phyloP scores from a whole-genome alignment of 148 eudicot species.

The Fagopyrum esculentum region DNA sequence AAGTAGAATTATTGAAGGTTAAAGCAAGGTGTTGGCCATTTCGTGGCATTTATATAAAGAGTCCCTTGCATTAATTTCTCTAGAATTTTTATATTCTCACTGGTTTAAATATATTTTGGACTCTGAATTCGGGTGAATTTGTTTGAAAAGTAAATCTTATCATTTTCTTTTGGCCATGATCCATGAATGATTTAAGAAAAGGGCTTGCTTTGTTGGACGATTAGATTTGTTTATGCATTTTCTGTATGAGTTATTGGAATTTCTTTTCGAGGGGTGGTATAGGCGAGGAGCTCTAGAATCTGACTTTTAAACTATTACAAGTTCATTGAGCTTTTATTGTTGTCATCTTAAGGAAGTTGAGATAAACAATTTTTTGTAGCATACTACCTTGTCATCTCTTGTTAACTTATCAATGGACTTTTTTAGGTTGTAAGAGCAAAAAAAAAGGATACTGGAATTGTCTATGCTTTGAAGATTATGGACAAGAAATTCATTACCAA shows the following conservation, averaged over 20 bases:
- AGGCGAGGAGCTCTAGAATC: neutral
- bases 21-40: neutral
- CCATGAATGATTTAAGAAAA: too few relatives aligned
- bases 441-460: constrained; percentile 81
- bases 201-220: neutral
- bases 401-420: constrained; percentile 7
- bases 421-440: constrained; percentile 84
- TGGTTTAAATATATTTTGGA: neutral
- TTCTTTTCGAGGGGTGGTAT: neutral
- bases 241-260: neutral
- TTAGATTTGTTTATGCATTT: neutral
- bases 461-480: constrained; percentile 96
- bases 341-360: neutral
- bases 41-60: neutral
- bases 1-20: neutral
- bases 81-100: neutral
- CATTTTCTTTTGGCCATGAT: too few relatives aligned
- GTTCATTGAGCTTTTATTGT: constrained; percentile 3
- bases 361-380: neutral
- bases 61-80: neutral
- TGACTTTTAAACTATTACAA: neutral
- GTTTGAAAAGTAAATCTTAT: too few relatives aligned
- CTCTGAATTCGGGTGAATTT: too few relatives aligned
- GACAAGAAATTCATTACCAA: constrained; percentile 96
- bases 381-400: neutral